Base-by-base conservation (phyloP, 2,329 filamentous ascomycete species). In the Sporothrix schenckii region DNA sequence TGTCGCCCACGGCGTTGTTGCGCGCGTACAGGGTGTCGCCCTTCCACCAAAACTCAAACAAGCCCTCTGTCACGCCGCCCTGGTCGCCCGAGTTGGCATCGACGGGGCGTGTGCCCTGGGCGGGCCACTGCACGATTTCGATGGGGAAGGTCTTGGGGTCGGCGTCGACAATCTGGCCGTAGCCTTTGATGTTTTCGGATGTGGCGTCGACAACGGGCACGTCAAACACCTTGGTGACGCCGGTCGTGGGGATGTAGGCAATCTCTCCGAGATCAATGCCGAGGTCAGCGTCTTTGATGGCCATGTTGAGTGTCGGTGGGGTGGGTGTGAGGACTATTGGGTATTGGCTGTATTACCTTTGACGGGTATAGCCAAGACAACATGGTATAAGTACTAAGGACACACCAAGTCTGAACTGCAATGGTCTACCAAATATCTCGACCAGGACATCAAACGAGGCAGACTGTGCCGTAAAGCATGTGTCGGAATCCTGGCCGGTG, bases 41-140 rank as follows among this genome's bases (percentile, higher is more conserved):
- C 27, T 66, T 66, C 61, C 61, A 66, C 61, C 61, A 66, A 19
- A 66, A 66, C 24, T 66, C 61, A 21, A 66, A 66, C 3, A 66
- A 47, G 6, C 61, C 61, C 24, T 66, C 61, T 3, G 61, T 21
- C 27, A 52, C 49, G 9, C 61, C 61, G 9, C 61, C 61, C 19
- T 66, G 61, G 27, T 66, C 49, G 14, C 61, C 61, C 24, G 56
- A 66, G 19, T 66, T 66, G 44, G 39, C 14, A 14, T 66, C 61
- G 9, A 66, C 61, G 5, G 61, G 61, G 4, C 44, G 61, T 1
- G 63, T 47, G 13, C 58, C 58, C 13, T 63, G 58, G 1, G 58
- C 58, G 1, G 58, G 58, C 58, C 58, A 63, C 39, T 47, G 58
- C 11, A 63, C 58, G 10, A 63, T 63, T 13, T 63, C 58, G 10